Base-by-base conservation (phyloP, 2,329 filamentous ascomycete genomes). In the Hortaea werneckii region DNA sequence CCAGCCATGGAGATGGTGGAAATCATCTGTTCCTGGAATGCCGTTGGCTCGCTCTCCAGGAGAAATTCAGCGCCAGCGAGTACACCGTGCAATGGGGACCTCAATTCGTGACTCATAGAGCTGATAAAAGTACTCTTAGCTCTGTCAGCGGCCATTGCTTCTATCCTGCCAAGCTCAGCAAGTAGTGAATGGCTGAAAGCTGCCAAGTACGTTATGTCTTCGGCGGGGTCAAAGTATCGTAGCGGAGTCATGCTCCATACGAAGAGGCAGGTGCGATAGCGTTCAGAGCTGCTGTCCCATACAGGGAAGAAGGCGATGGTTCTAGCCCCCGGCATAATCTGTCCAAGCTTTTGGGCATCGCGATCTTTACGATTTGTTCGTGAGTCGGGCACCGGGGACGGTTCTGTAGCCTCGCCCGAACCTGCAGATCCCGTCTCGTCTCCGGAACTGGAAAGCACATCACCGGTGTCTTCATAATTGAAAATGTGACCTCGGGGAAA, bases 21-120 rank as follows among this genome's bases (percentile, higher is more conserved):
- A 13, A 39, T 26, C 37, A 39, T 39, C 5, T 39, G 37, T 8
- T 26, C 13, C 20, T 39, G 37, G 10, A 10, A 39, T n/a, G 37
- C 10, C 7, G 37, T 12, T 8, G 13, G 37, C 9, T 39, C 37
- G 20, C 37, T 74, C 3, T 72, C 70, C 3, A 67, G 63, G 3
- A 77, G 53, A 5, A 76, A 66, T 49, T 77, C 74, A 1, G 69
- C 62, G n/a, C 69, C 74, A 1, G 70, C 73, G 1, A 53, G 40
- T 20, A 53, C 45, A 30, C 49, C 72, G 45, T 70, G 74, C 34
- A 69, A 57, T n/a, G 66, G 74, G 29, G 59, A 70, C 4, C 72
- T 60, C 8, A 77, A 60, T 49, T 77, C 75, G 51, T 77, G 74
- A 29, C 65, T 70, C 10, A 77, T 68, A 0, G 69, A 72, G 0